Percentiles rank a stretch among this genome's conserved stretches.
Evolutionary conservation across 805 yeast species (phyloP).

Genomic region (Candida nonsorbophila): DNA sequence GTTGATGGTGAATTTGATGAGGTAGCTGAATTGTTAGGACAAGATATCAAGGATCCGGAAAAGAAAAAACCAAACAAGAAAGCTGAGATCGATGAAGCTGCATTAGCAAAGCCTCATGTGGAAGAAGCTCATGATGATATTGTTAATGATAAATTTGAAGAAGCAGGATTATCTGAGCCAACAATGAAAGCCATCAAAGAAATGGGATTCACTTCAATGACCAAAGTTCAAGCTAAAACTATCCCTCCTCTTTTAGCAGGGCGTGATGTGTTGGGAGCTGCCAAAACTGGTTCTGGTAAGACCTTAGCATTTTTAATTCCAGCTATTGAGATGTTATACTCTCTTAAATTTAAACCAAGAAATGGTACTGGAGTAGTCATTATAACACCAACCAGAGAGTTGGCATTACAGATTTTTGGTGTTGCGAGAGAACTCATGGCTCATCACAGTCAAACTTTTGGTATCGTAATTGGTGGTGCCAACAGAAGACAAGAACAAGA

Average conservation of each 20-base stretch:
- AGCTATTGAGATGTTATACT: conserved; percentile 86
- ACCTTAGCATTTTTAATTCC: conserved; percentile 94
- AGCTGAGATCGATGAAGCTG: conserved; percentile 15
- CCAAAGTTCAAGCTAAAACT: conserved; percentile 91
- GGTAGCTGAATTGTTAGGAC: conserved; percentile 49
- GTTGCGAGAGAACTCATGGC: conserved; percentile 94
- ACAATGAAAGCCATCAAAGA: conserved; percentile 75
- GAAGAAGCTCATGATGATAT: conserved; percentile 21
- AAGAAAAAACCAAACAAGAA: conserved; percentile 15
- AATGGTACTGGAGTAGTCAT: conserved; percentile 97
- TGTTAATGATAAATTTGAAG: conserved; percentile 29
- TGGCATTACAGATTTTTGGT: conserved; percentile 95
- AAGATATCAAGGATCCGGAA: conserved; percentile 37
- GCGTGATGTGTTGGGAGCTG: conserved; percentile 97
- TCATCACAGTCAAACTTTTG: conserved; percentile 87
- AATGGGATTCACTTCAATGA: conserved; percentile 92
- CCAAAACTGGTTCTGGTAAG: conserved; percentile 98
- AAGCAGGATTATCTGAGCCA: conserved; percentile 65
- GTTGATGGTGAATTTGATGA: conserved; percentile 55
- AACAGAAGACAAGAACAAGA: conserved; percentile 97
- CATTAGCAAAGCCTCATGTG: conserved; percentile 26
- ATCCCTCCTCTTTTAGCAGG: conserved; percentile 97
- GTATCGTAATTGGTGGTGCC: conserved; percentile 97
- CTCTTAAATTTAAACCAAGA: conserved; percentile 92
- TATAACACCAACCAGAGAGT: conserved; percentile 95